Base-by-base conservation (phyloP, 352 stramenopile species). In the Pythium plurisporium region DNA sequence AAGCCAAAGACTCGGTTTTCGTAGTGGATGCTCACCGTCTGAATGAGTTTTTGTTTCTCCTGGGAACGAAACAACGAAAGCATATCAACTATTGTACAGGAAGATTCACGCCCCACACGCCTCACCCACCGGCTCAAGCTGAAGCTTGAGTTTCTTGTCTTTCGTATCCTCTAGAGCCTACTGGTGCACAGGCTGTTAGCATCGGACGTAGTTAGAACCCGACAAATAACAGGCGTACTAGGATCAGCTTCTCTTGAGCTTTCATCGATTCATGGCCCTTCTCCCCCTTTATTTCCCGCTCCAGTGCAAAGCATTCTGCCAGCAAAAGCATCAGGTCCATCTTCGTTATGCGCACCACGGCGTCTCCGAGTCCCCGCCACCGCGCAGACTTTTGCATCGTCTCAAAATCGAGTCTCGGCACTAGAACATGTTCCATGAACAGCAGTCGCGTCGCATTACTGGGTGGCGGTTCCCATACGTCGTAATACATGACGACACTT, bases 371-470 rank as follows among this genome's bases (percentile, higher is more conserved):
- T 3, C 91, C 90, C 20, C 94, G 83, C 20, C 82, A 70, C 38
- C 77, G 56, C 4, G 54, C 63, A 5, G 89, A 93, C 23, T 70
- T 45, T 12, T 90, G 62, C 30, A 98, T 74, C 9, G 70, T 55
- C 19, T 95, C 79, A 58, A 86, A 92, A 19, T 79, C 62, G 33
- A 97, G 48, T 27, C 79, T 74, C 1, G 89, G 74, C 27, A 96
- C 22, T 8, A 97, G 56, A 20, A 96, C 76, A 59, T 96, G 86
- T 30, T 94, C 73, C 69, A 97, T 89, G 54, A 93, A 96, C 27
- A 87, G 48, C 11, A 90, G 26, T 3, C 84, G 63, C 4, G 84
- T 87, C 8, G 79, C 67, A 29, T 86, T 82, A 44, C 86, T 96
- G 20, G 91, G 89, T 10, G 90, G 89, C 15, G 70, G 72, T 41